Evolutionary conservation across 768 basidiomycete species (phyloP).

Genomic region (Cystobasidium ongulense): DNA sequence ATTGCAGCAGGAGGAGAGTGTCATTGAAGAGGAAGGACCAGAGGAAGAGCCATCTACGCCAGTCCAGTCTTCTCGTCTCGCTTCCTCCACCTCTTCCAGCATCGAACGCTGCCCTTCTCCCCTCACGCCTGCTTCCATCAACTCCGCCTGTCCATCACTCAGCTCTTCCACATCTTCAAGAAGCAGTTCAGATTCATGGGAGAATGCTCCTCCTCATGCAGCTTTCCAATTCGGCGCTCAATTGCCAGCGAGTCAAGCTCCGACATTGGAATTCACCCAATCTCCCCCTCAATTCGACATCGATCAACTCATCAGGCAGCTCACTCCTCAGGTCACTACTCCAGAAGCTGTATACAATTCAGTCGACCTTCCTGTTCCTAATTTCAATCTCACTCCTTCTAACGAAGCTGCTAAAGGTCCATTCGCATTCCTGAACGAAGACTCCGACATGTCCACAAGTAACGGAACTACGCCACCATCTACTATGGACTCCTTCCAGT

Average conservation of each 20-base stretch:
- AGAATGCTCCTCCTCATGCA: neutral
- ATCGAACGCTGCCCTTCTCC: neutral
- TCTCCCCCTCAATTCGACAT: neutral
- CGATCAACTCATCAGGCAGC: constrained; percentile 8
- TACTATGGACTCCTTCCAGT: neutral
- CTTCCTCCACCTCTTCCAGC: neutral
- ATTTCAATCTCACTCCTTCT: neutral
- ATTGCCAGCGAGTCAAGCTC: neutral
- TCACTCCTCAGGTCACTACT: neutral
- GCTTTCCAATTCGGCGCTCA: neutral
- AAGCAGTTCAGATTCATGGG: neutral
- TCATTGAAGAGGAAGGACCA: neutral
- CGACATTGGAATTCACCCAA: neutral
- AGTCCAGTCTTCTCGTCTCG: neutral
- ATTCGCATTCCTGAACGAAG: neutral
- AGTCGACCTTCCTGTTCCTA: no score
- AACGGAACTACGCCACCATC: neutral
- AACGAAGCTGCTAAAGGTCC: neutral
- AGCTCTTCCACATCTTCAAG: constrained; percentile 13
- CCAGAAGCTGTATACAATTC: neutral
- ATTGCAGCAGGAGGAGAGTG: neutral
- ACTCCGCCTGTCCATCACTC: constrained; percentile 14
- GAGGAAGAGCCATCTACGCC: neutral
- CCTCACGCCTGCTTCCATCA: neutral
- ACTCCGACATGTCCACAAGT: neutral